Percentiles rank a stretch among this genome's conserved stretches.
phyloP scores from a whole-genome alignment of 2,329 filamentous ascomycete genomes.

The Aspergillus texensis region DNA sequence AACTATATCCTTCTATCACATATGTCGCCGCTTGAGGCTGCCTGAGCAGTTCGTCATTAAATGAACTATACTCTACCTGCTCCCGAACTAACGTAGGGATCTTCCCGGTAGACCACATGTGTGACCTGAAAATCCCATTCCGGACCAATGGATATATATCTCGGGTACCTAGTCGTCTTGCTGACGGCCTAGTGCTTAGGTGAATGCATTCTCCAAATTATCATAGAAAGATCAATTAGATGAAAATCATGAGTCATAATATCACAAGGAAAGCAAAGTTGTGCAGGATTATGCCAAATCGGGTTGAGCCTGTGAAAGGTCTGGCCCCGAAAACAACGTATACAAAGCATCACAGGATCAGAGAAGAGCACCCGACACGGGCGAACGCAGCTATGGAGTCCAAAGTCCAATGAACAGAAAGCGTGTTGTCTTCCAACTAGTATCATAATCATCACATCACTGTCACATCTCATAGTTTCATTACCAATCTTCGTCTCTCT shows the following conservation, averaged over 20 bases:
- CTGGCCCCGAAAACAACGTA: background rate
- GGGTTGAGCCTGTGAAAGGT: background rate
- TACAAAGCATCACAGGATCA: background rate
- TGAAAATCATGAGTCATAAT: background rate
- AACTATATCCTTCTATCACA: background rate
- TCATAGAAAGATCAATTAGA: background rate
- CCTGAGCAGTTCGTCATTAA: background rate
- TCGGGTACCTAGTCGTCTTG: too few species aligned
- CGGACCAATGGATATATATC: background rate
- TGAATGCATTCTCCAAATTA: too few species aligned
- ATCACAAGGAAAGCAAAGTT: background rate
- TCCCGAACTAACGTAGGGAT: background rate
- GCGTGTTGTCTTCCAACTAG: background rate
- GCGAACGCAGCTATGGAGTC: background rate
- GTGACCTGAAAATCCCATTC: background rate
- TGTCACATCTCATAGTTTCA: background rate
- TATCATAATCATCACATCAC: constrained; percentile 3
- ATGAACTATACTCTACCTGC: background rate
- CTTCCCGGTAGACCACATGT: background rate
- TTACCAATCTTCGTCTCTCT: background rate
- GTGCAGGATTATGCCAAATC: background rate
- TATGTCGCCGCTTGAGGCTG: background rate
- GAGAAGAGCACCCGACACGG: background rate
- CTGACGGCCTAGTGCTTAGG: too few species aligned
- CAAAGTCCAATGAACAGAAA: background rate